Base-by-base conservation (phyloP, 257 asterid species). In the Echium plantagineum region DNA sequence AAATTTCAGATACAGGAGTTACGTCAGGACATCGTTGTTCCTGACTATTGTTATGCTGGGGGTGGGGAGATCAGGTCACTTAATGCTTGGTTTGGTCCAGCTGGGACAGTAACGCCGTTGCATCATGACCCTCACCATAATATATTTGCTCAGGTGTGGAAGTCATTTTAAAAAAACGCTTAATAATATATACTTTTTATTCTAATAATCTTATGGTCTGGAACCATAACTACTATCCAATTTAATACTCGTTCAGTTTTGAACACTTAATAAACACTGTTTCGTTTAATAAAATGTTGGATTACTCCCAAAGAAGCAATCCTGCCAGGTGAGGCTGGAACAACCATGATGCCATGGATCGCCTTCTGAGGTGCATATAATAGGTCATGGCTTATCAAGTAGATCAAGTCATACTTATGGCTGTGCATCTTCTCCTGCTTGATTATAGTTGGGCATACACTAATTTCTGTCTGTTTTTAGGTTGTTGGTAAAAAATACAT, bases 121-220 rank as follows among this genome's bases (percentile, higher is more conserved):
- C 98, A 93, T 74, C 95, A 89, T 35, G 98, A 91, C 73, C 98
- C 98, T 6, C 98, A 93, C 71, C 97, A 88, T 75, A 93, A 93
- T 68, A 89, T 93, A 68, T 89, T 93, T 75, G 94, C 98, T 62
- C 98, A 93, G 97, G 98, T 93, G 63, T 57, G 66, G 70, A 65
- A 46, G 35, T 57, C 52, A 17, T 57, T n/a, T 21, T 49, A 20
- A 28, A 28, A n/a, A 5, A 15, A 47, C 13, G 5, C 52, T 22
- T 15, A 30, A 49, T n/a, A 30, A 49, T n/a, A n/a, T n/a, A n/a
- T n/a, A n/a, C 21, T 30, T 18, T 55, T 21, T 4, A 59, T 53
- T 30, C 38, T 18, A 16, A 24, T 28, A 47, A 22, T 51, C 49
- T 22, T 24, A 60, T 42, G 53, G 13, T 28, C 63, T 15, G 20